phyloP scores from a whole-genome alignment of 2,329 filamentous ascomycete species.

The Alternaria incomplexa region DNA sequence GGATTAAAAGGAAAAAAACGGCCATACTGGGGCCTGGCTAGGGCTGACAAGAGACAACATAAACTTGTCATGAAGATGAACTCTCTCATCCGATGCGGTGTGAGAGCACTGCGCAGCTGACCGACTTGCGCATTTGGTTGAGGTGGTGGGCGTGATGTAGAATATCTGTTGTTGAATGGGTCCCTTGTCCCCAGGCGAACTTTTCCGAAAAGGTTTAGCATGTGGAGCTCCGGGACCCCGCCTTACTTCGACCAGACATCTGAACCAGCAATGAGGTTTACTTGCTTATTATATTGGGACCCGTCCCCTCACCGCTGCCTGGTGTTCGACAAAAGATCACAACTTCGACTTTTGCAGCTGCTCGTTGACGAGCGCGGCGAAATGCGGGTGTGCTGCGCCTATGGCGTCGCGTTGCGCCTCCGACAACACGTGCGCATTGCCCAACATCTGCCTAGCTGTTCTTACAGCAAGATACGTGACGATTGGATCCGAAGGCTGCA shows the following conservation, averaged over 20 bases:
- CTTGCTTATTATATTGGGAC: background rate
- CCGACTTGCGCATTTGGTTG: background rate
- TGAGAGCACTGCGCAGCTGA: background rate
- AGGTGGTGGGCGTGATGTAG: background rate
- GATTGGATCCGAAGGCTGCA: background rate
- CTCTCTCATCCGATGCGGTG: background rate
- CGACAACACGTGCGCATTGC: background rate
- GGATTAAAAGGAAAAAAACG: background rate
- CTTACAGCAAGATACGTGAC: background rate
- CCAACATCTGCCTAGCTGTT: background rate
- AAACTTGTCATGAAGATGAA: background rate
- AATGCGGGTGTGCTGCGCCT: background rate
- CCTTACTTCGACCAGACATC: background rate
- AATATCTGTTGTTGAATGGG: background rate
- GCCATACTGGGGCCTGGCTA: background rate
- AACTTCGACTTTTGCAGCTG: background rate
- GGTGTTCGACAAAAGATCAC: background rate
- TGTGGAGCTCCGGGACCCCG: background rate
- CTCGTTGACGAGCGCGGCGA: background rate
- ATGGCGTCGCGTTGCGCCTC: background rate
- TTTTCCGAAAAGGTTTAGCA: background rate
- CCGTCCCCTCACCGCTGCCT: background rate
- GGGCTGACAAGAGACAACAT: background rate
- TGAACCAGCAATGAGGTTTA: background rate
- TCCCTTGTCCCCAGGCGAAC: background rate